phyloP scores from a whole-genome alignment of 2,329 filamentous ascomycete species.

The Colletotrichum sp. region DNA sequence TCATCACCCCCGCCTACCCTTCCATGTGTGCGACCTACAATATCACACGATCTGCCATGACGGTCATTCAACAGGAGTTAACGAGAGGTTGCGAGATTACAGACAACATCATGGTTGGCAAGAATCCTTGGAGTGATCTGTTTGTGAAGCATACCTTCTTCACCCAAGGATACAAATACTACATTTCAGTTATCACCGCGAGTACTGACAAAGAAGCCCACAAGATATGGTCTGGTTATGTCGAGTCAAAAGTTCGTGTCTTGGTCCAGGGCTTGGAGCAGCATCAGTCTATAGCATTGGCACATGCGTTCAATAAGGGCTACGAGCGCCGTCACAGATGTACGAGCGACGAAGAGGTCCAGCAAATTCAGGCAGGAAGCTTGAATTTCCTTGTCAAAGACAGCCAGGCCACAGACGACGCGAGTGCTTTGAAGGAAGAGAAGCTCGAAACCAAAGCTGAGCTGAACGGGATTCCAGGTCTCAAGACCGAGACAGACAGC shows the following conservation, averaged over 20 bases:
- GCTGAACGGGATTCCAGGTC: slow-evolving; percentile 25
- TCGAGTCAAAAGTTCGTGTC: slow-evolving; percentile 91
- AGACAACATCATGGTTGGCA: slow-evolving; percentile 78
- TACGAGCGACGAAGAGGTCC: slow-evolving; percentile 57
- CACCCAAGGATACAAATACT: slow-evolving; percentile 92
- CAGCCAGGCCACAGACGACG: slow-evolving; percentile 29
- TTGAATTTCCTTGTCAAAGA: slow-evolving; percentile 49
- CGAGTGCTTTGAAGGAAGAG: slow-evolving; percentile 19
- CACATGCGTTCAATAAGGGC: slow-evolving; percentile 91
- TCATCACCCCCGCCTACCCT: slow-evolving; percentile 96
- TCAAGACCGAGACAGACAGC: slow-evolving; percentile 14
- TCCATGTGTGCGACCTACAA: slow-evolving; percentile 99
- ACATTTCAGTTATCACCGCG: slow-evolving; percentile 84
- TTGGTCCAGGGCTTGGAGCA: slow-evolving; percentile 84
- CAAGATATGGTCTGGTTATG: slow-evolving; percentile 86
- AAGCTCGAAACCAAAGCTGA: slow-evolving; percentile 31
- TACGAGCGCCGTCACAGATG: slow-evolving; percentile 83
- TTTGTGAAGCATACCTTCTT: slow-evolving; percentile 95
- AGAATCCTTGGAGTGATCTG: slow-evolving; percentile 82
- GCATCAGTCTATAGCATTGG: slow-evolving; percentile 79
- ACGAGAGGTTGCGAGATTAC: slow-evolving; percentile 78
- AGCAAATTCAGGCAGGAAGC: slow-evolving; percentile 59
- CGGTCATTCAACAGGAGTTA: slow-evolving; percentile 83
- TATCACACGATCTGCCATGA: slow-evolving; percentile 84
- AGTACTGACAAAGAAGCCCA: slow-evolving; percentile 85